These are phyloP conservation scores for Penicillium frequentans DNA, from an alignment of 2,329 filamentous ascomycete species.

Conservation along the genomic window DNA sequence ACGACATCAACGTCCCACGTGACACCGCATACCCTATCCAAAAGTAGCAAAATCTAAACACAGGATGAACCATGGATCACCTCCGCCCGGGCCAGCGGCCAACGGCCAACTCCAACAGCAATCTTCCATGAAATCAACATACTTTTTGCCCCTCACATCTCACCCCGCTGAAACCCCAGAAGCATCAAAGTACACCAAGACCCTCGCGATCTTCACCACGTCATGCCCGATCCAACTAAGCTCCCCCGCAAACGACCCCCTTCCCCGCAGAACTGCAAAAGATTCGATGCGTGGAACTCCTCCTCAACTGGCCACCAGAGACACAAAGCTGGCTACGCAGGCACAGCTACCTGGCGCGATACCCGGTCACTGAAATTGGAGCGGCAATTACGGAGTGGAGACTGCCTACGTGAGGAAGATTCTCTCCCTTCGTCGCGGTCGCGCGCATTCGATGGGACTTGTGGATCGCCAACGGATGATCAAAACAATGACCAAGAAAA, in stretches of 20 bases:
- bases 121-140: neutral
- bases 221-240: neutral
- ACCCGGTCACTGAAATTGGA: conserved; percentile 68
- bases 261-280: conserved; percentile 24
- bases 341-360: conserved; percentile 68
- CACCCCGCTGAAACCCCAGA: neutral
- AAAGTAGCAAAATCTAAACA: conserved; percentile 29
- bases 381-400: conserved; percentile 65
- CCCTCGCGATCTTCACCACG: neutral
- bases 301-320: conserved; percentile 76
- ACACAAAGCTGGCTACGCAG: conserved; percentile 65
- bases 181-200: neutral
- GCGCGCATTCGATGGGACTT: conserved; percentile 16
- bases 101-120: neutral
- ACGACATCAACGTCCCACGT: conserved; percentile 12
- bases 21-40: conserved; percentile 17
- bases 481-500: neutral
- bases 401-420: conserved; percentile 46
- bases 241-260: neutral
- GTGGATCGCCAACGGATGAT: neutral
- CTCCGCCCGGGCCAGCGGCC: neutral
- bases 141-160: too few species aligned
- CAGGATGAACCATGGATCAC: conserved; percentile 19
- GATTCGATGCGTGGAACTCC: conserved; percentile 58
- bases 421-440: neutral